Conservation (phyloP, 2,329 filamentous ascomycete species). For the Waltergamsia citrina region DNA sequence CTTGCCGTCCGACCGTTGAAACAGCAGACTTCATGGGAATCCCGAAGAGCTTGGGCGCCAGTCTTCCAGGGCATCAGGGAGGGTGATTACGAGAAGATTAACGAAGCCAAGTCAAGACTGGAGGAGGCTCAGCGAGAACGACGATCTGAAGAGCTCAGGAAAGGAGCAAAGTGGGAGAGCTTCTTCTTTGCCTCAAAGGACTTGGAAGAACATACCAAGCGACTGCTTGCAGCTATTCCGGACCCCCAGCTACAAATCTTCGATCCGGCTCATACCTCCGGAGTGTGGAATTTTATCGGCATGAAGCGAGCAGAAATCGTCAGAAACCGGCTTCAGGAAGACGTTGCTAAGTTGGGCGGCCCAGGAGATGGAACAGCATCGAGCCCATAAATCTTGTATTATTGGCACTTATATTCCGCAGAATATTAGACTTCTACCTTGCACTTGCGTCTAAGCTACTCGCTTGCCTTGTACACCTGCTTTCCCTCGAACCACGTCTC, state of each 20-base stretch:
- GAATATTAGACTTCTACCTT: too few relatives aligned
- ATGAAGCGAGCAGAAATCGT: background rate
- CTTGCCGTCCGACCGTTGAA: constrained; percentile 30
- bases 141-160: constrained; percentile 55
- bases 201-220: background rate
- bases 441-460: too few relatives aligned
- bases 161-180: constrained; percentile 16
- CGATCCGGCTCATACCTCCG: background rate
- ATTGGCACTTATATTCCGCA: too few relatives aligned
- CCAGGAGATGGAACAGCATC: too few relatives aligned
- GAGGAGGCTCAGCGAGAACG: constrained; percentile 74
- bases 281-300: constrained; percentile 2
- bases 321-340: background rate
- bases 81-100: constrained; percentile 66
- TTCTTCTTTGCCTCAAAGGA: constrained; percentile 1
- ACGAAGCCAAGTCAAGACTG: constrained; percentile 65
- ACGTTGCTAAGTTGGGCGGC: too few relatives aligned
- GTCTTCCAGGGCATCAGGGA: constrained; percentile 64
- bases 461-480: constrained; percentile 20
- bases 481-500: constrained; percentile 46
- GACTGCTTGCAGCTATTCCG: background rate
- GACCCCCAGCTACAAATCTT: background rate
- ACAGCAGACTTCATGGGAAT: constrained; percentile 72
- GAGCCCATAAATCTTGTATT: too few relatives aligned
- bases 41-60: constrained; percentile 68